Evolutionary conservation across 2,329 filamentous ascomycete genomes (phyloP), one percentile per base, ranked within the genome.

Genomic region (Curvularia sp.): DNA sequence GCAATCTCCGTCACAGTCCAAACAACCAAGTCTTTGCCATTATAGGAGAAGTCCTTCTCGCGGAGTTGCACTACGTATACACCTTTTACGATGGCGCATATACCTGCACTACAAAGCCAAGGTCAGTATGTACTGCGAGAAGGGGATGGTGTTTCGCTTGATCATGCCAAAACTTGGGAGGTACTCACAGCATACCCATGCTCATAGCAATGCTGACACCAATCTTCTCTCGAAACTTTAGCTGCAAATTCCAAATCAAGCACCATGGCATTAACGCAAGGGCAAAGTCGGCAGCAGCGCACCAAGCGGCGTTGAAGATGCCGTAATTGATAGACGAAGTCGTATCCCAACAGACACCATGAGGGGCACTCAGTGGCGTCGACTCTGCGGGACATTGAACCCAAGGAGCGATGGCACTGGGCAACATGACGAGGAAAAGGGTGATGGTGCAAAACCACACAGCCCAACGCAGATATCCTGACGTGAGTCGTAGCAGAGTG

Each of bases 171-270:
- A 20, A 4, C 9, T 22, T 5, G 13, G 38, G 15, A 4, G 24
- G n/a, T 4, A 61, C 64, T 33, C 55, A 70, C 66, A 73, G 49
- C 1, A 72, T 8, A 28, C 71, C 71, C 63, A 71, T 66, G 49
- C 66, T 70, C 71, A 73, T 73, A 2, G 71, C 71, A n/a, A 73
- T 64, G 0, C 68, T 65, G 2, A 72, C 64, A 12, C 71, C 71
- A 12, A 73, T 59, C 47, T 71, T 72, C 49, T 73, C 69, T n/a
- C 58, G 60, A 3, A 49, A 43, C 28, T 53, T 58, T 43, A 73
- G 51, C n/a, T 67, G 63, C 24, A 73, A 49, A 0, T 58, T 58
- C 68, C 64, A 66, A 9, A 73, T 57, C n/a, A 73, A 28, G 31
- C 62, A 68, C 71, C 71, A 73, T 1, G 71, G 71, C 9, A 73